Conservation (phyloP, 495 filamentous ascomycete species). For the Articulospora tetracladia region DNA sequence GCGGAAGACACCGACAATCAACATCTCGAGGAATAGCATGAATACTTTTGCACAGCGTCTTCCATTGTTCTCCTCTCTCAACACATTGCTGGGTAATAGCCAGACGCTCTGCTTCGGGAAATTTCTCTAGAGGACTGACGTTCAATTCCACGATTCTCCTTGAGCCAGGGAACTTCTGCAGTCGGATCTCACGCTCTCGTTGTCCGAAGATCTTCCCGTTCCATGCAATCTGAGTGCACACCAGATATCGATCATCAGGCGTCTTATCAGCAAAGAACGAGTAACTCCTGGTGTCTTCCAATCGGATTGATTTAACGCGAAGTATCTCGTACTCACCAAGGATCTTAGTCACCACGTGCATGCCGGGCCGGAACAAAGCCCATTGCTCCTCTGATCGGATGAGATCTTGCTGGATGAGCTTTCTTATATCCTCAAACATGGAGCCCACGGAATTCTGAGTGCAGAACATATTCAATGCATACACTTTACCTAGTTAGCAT, state of each 20-base stretch:
- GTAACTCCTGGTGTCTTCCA: background rate
- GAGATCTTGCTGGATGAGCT: slow-evolving; percentile 1
- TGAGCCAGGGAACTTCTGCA: slow-evolving; percentile 4
- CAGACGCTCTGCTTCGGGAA: background rate
- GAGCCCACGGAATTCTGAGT: background rate
- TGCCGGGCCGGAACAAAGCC: slow-evolving; percentile 1
- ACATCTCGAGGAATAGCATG: background rate
- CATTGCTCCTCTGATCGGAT: slow-evolving; percentile 3
- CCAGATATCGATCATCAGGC: background rate
- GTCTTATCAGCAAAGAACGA: background rate
- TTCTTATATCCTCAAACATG: slow-evolving; percentile 1
- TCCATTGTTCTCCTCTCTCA: background rate
- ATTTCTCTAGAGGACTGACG: slow-evolving; percentile 2
- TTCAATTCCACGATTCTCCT: slow-evolving; percentile 1
- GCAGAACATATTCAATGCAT: background rate
- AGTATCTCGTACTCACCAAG: slow-evolving; percentile 2
- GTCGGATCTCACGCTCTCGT: background rate
- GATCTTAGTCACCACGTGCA: background rate
- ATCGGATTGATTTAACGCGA: background rate
- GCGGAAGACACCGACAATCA: background rate
- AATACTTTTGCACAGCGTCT: background rate
- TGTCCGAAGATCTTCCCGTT: slow-evolving; percentile 4
- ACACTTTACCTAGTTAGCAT: background rate
- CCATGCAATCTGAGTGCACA: slow-evolving; percentile 3
- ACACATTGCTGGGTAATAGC: background rate